Evolutionary conservation across 148 eudicot species (phyloP).

Genomic region (Pouteria glomerata): DNA sequence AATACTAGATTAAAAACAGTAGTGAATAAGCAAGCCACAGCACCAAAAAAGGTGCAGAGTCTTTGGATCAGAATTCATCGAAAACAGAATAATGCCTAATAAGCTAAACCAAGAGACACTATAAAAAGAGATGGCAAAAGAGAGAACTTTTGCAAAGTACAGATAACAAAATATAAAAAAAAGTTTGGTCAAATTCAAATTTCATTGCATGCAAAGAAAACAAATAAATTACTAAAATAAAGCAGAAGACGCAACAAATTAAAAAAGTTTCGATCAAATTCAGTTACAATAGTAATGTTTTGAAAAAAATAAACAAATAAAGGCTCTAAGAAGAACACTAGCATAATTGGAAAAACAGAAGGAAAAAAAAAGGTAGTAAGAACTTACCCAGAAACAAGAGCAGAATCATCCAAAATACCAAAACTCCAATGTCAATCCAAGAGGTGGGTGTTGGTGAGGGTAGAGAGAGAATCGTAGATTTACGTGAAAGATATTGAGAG

Average conservation of each 20-base stretch:
- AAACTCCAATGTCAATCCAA: background rate
- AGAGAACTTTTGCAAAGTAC: background rate
- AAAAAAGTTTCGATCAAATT: conserved; percentile 2
- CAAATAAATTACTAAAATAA: background rate
- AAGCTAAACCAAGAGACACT: no score
- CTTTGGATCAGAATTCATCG: background rate
- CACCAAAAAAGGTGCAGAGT: background rate
- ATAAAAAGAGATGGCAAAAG: background rate
- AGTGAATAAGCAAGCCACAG: background rate
- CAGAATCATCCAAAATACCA: background rate
- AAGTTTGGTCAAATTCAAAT: conserved; percentile 2
- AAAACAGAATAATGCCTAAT: no score
- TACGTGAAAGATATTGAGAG: background rate
- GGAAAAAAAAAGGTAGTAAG: background rate
- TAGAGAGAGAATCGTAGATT: background rate
- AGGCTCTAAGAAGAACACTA: background rate
- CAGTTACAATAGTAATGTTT: background rate
- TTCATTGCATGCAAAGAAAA: background rate
- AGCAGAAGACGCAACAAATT: background rate
- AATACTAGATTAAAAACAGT: background rate
- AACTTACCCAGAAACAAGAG: conserved; percentile 1
- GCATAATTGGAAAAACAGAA: background rate
- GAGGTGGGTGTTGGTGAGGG: background rate
- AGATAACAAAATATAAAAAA: background rate
- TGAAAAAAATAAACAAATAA: background rate